A percentile compares a stretch with the other conserved stretches of the same genome.
phyloP scores from a whole-genome alignment of 2,329 filamentous ascomycete genomes.

The Juglanconis sp. region DNA sequence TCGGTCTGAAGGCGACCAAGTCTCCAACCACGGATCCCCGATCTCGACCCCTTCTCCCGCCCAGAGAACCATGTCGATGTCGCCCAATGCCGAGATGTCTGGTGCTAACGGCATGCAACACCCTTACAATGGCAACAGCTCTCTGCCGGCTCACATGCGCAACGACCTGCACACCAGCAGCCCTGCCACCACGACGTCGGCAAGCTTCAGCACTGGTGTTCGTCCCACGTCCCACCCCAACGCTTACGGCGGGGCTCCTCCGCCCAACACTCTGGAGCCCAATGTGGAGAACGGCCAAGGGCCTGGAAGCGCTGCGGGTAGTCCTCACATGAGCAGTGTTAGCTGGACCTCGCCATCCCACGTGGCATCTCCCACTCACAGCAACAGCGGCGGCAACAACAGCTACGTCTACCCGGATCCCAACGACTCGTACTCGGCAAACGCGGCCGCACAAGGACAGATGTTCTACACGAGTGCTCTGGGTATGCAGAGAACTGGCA shows the following conservation, averaged over 20 bases:
- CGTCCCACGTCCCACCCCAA: conserved; percentile 83
- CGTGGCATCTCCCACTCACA: conserved; percentile 64
- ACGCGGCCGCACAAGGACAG: conserved; percentile 53
- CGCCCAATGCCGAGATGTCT: conserved; percentile 72
- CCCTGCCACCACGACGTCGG: conserved; percentile 64
- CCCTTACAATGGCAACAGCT: conserved; percentile 73
- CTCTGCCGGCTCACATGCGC: conserved; percentile 79
- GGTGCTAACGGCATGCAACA: conserved; percentile 67
- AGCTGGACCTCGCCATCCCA: conserved; percentile 87
- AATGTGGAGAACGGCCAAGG: conserved; percentile 74
- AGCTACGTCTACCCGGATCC: conserved; percentile 78
- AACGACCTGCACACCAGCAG: conserved; percentile 69
- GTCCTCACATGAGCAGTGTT: conserved; percentile 77
- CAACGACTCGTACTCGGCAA: conserved; percentile 61
- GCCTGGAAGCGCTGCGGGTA: conserved; percentile 69
- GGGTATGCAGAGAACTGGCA: conserved; percentile 66
- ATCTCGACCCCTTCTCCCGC: conserved; percentile 78
- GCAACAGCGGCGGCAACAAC: conserved; percentile 48
- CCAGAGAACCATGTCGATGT: conserved; percentile 76
- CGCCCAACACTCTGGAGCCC: conserved; percentile 71
- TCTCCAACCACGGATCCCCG: conserved; percentile 70
- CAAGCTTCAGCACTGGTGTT: conserved; percentile 54
- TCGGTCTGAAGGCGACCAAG: conserved; percentile 68
- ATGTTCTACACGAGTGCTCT: conserved; percentile 65
- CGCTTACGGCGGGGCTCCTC: conserved; percentile 69